These are phyloP conservation scores for Nissolia schottii DNA, from an alignment of 306 rosid species.

Conservation along the genomic window DNA sequence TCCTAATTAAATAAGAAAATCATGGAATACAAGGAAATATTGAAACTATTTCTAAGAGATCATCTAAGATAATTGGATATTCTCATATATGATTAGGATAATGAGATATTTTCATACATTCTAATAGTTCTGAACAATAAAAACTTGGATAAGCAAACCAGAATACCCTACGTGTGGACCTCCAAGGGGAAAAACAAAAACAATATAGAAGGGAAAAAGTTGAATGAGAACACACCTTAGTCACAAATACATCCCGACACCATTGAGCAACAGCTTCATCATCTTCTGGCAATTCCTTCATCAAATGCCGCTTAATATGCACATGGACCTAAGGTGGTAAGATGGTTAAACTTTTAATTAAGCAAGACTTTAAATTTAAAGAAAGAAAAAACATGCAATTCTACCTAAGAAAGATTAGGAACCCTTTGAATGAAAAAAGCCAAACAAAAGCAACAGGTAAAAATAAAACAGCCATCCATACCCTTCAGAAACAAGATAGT, in stretches of 20 bases:
- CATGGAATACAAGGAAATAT: neutral
- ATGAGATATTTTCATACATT: neutral
- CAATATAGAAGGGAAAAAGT: neutral
- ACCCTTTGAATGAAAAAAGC: conserved; percentile 2
- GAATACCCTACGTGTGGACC: neutral
- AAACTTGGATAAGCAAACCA: neutral
- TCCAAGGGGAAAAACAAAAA: neutral
- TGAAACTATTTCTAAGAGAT: neutral
- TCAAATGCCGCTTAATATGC: conserved; percentile 70
- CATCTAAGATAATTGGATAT: neutral
- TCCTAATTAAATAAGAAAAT: neutral
- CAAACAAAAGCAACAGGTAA: neutral
- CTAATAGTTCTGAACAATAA: neutral
- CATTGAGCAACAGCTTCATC: conserved; percentile 79
- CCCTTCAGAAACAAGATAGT: neutral
- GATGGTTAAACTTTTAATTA: neutral
- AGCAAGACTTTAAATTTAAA: neutral
- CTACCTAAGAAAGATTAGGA: neutral
- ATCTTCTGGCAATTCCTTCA: conserved; percentile 68
- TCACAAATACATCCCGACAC: conserved; percentile 75
- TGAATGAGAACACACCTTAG: conserved; percentile 44
- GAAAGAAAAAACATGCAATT: neutral
- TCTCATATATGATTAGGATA: neutral
- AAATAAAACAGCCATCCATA: neutral
- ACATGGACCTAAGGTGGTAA: conserved; percentile 59